These are phyloP conservation scores for Arthrobotrys sinensis DNA, from an alignment of 2,329 filamentous ascomycete species.

Conservation along the genomic window DNA sequence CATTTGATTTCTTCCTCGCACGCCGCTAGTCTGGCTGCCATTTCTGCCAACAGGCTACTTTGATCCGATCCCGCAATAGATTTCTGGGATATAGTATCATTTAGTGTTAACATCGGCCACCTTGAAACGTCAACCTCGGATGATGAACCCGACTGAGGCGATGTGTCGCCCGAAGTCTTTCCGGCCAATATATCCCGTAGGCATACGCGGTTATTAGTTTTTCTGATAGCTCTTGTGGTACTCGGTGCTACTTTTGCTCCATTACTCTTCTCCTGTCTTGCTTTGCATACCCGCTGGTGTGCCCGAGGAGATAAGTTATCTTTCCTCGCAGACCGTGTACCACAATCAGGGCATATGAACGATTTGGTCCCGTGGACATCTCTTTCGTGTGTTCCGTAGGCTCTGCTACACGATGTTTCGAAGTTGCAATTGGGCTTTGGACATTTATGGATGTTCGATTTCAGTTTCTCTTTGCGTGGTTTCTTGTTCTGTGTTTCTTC, in stretches of 20 bases:
- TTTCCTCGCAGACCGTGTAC: constrained; percentile 1
- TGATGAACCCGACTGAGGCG: not conserved
- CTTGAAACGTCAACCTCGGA: not conserved
- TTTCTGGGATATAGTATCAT: not conserved
- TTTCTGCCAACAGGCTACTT: not conserved
- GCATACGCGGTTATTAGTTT: not conserved
- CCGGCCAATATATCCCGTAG: not conserved
- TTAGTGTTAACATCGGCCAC: not conserved
- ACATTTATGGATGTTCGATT: not conserved
- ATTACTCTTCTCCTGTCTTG: not conserved
- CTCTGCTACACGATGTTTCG: not conserved
- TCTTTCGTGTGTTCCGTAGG: constrained; percentile 10
- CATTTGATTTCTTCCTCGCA: constrained; percentile 1
- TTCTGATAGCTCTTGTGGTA: not conserved
- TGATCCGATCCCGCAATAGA: not conserved
- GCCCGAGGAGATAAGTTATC: constrained; percentile 14
- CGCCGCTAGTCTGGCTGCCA: not conserved
- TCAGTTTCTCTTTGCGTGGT: not conserved
- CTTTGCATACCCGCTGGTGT: not conserved
- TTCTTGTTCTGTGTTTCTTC: not conserved
- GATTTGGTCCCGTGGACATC: not conserved
- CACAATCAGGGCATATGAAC: constrained; percentile 15
- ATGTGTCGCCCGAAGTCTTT: not conserved
- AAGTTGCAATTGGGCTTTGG: not conserved
- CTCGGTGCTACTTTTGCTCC: not conserved